Evolutionary conservation across 768 basidiomycete genomes (phyloP).

Genomic region (Hygrocybe punicea): DNA sequence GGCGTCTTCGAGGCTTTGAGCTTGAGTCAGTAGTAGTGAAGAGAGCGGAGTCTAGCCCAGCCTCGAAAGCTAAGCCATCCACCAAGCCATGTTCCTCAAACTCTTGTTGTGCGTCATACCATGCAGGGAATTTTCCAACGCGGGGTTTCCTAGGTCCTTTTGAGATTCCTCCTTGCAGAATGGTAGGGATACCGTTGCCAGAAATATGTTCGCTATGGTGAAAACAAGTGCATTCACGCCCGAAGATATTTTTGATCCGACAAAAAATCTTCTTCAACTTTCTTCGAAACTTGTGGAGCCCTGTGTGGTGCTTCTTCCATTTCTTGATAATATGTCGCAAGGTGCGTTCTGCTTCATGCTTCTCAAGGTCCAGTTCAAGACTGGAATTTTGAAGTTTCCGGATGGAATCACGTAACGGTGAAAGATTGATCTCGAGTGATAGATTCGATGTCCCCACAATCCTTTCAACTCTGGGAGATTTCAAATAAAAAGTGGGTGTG

Average conservation of each 20-base stretch:
- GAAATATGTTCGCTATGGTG: too few relatives aligned
- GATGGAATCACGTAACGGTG: conserved; percentile 44
- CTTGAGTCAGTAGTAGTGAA: neutral
- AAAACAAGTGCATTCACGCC: conserved; percentile 11
- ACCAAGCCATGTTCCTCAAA: too few relatives aligned
- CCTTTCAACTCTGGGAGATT: conserved; percentile 5
- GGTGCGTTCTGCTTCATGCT: conserved; percentile 49
- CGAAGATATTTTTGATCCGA: conserved; percentile 40
- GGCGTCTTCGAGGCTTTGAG: conserved; percentile 15
- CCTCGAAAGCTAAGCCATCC: neutral
- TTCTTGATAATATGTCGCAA: conserved; percentile 45
- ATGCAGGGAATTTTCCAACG: too few relatives aligned
- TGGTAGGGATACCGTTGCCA: too few relatives aligned
- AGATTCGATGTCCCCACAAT: conserved; percentile 9
- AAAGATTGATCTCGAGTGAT: conserved; percentile 38
- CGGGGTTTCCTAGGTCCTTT: too few relatives aligned
- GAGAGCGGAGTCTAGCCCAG: neutral
- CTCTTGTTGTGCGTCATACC: too few relatives aligned
- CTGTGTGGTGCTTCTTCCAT: conserved; percentile 6
- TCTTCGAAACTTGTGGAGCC: conserved; percentile 21
- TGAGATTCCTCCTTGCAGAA: too few relatives aligned
- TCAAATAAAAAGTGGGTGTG: neutral
- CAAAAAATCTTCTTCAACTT: conserved; percentile 7
- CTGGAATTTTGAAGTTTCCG: conserved; percentile 48
- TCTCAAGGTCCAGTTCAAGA: conserved; percentile 56